A percentile compares a stretch with the other conserved stretches of the same genome.
These are phyloP conservation scores for Wolfiporia cocos DNA, from an alignment of 1,284 basidiomycete species.

Conservation along the genomic window DNA sequence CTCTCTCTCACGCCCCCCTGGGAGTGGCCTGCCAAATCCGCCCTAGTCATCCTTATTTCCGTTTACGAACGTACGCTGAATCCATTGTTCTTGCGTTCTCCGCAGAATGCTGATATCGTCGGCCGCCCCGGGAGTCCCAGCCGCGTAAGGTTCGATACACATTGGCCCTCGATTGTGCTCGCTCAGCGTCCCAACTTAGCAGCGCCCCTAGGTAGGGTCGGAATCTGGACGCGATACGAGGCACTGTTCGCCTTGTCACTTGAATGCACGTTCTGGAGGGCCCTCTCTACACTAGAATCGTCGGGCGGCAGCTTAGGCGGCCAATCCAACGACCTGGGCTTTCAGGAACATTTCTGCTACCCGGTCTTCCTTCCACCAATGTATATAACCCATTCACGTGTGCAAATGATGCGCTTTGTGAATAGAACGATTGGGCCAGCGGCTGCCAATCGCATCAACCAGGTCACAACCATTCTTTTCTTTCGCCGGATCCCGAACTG, in stretches of 20 bases:
- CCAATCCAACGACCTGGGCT: constrained; percentile 4
- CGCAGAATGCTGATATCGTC: neutral
- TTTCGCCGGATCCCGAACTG: neutral
- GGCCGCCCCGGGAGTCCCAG: neutral
- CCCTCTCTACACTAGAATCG: neutral
- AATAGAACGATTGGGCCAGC: neutral
- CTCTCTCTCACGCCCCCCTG: no score
- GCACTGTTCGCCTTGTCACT: neutral
- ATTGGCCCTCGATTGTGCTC: neutral
- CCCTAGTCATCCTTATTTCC: neutral
- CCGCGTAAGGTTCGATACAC: neutral
- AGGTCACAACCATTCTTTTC: neutral
- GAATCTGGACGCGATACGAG: neutral
- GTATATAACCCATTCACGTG: neutral
- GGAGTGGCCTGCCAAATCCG: neutral
- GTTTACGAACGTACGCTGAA: neutral
- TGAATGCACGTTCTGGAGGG: neutral
- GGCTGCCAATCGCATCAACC: neutral
- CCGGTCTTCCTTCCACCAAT: neutral
- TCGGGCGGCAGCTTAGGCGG: constrained; percentile 4
- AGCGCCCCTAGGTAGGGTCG: no score
- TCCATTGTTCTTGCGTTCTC: neutral
- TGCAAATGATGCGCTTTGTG: constrained; percentile 2
- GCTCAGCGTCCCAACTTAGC: no score
- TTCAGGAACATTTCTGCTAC: constrained; percentile 1